Conservation (phyloP, 2,329 filamentous ascomycete genomes). For the Aspergillus quadricinctus region DNA sequence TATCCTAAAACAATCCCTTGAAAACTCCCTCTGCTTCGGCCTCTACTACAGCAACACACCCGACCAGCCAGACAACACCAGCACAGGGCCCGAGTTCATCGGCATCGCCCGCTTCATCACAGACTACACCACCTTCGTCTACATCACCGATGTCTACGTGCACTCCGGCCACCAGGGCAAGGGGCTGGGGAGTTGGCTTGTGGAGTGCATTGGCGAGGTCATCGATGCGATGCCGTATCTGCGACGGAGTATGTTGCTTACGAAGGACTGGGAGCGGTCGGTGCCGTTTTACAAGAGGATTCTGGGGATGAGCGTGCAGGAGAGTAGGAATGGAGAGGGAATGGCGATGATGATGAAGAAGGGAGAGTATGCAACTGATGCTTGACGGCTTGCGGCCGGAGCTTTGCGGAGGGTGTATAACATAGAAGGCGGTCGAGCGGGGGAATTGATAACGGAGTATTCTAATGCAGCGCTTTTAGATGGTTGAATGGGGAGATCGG, state of each 20-base stretch:
- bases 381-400: too few relatives aligned
- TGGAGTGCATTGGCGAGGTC: conserved; percentile 56
- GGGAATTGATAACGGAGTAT: too few relatives aligned
- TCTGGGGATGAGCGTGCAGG: conserved; percentile 21
- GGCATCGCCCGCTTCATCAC: conserved; percentile 63
- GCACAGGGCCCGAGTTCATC: conserved; percentile 38
- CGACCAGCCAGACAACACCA: conserved; percentile 9
- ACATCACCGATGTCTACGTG: conserved; percentile 66
- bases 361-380: not conserved
- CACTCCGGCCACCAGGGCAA: conserved; percentile 55
- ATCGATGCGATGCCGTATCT: conserved; percentile 56
- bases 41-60: conserved; percentile 41
- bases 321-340: conserved; percentile 11
- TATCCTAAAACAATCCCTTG: conserved; percentile 49
- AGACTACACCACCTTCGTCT: conserved; percentile 65
- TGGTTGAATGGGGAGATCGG: not conserved
- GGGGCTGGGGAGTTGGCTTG: conserved; percentile 63
- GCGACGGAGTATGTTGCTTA: conserved; percentile 52
- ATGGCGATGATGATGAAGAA: conserved; percentile 2
- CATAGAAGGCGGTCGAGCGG: too few relatives aligned
- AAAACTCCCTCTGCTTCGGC: conserved; percentile 58
- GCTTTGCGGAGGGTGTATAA: too few relatives aligned
- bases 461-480: not conserved
- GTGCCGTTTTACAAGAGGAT: conserved; percentile 18
- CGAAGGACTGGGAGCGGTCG: conserved; percentile 13